phyloP scores from a whole-genome alignment of 148 eudicot genomes.

The Salicornia ramosissima region DNA sequence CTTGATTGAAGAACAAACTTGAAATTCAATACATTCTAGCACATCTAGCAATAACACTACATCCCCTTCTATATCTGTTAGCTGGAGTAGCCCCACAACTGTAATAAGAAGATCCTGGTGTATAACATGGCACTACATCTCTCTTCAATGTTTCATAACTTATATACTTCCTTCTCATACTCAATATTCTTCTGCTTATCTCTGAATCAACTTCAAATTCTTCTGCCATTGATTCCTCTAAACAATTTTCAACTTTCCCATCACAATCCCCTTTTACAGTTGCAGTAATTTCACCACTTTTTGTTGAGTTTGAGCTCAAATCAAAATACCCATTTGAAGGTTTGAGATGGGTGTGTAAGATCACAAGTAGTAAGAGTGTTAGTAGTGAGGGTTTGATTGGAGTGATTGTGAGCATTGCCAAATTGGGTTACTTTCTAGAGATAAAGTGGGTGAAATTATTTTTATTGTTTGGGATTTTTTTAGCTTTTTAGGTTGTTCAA shows the following conservation, averaged over 20 bases:
- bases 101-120: conserved; percentile 88
- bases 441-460: neutral
- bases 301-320: conserved; percentile 29
- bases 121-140: conserved; percentile 72
- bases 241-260: conserved; percentile 36
- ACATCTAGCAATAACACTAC: conserved; percentile 80
- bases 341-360: conserved; percentile 42
- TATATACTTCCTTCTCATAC: conserved; percentile 52
- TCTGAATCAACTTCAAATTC: conserved; percentile 48
- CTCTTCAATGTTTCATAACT: conserved; percentile 83
- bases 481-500: neutral
- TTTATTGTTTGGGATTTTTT: neutral
- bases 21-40: conserved; percentile 40
- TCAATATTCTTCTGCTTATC: conserved; percentile 49
- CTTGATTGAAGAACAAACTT: neutral
- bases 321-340: conserved; percentile 43
- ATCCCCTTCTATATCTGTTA: conserved; percentile 71
- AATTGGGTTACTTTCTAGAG: conserved; percentile 8
- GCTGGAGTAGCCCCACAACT: conserved; percentile 60
- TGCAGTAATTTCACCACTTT: conserved; percentile 31
- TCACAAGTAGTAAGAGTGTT: conserved; percentile 24
- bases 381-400: conserved; percentile 8
- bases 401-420: conserved; percentile 24
- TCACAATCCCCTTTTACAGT: conserved; percentile 41
- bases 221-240: conserved; percentile 20